A percentile compares a stretch with the other conserved stretches of the same genome.
These are phyloP conservation scores for Talaromyces sp. DNA, from an alignment of 2,329 filamentous ascomycete species.

Conservation along the genomic window DNA sequence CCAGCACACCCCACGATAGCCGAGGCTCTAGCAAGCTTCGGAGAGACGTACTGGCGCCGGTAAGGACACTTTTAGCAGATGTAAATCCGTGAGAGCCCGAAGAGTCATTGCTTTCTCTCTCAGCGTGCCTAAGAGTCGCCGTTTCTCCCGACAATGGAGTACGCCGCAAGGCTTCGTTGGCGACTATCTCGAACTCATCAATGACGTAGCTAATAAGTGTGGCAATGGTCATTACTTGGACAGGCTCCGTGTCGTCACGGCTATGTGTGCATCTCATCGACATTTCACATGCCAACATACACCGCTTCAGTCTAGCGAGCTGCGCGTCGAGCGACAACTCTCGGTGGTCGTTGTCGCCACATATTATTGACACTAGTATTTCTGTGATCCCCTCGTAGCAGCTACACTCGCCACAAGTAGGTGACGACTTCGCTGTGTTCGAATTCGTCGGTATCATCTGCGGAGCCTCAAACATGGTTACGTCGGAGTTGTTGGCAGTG, in stretches of 20 bases:
- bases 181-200: not conserved
- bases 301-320: not conserved
- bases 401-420: not conserved
- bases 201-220: not conserved
- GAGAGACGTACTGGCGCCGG: not conserved
- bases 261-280: not conserved
- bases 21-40: not conserved
- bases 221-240: not conserved
- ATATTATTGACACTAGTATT: not conserved
- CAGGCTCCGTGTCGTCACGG: not conserved
- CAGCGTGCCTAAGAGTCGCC: not conserved
- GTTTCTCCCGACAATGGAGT: not conserved
- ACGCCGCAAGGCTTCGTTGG: not conserved
- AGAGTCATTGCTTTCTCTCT: not conserved
- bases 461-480: not conserved
- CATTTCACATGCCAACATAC: not conserved
- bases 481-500: not conserved
- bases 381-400: not conserved
- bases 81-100: not conserved
- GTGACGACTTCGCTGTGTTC: not conserved
- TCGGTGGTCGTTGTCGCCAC: not conserved
- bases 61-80: not conserved
- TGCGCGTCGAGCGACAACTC: not conserved
- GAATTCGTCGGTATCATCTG: not conserved
- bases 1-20: not conserved